Percentiles rank a stretch among this genome's conserved stretches.
These are phyloP conservation scores for Zea mays DNA, from an alignment of 176 grass and related monocot species.

Conservation along the genomic window DNA sequence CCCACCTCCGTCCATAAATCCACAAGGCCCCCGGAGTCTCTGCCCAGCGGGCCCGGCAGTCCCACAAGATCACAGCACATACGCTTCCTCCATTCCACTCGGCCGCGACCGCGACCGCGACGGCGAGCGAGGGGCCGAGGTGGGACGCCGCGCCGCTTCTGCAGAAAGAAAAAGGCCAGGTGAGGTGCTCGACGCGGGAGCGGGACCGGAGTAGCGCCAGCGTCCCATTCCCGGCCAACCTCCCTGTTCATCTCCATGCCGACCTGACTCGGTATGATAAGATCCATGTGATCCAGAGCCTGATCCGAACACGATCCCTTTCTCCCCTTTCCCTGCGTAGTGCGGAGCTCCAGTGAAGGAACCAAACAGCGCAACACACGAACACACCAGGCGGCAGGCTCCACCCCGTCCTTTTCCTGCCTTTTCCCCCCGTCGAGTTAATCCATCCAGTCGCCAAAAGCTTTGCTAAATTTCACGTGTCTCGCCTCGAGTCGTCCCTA, in stretches of 20 bases:
- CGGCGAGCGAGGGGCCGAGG: not conserved
- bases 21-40: not conserved
- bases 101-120: not conserved
- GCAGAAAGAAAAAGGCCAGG: not conserved
- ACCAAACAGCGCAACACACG: not conserved
- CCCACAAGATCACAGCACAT: not conserved
- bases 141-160: not conserved
- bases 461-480: conserved; percentile 44
- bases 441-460: not conserved
- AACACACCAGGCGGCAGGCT: not conserved
- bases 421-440: not conserved
- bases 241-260: conserved; percentile 16
- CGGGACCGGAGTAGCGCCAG: not conserved
- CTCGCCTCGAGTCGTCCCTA: not conserved
- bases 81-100: not conserved
- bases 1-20: not conserved
- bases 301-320: not conserved
- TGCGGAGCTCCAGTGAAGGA: conserved; percentile 32
- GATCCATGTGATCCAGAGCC: conserved; percentile 12
- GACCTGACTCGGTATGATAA: not conserved
- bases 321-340: not conserved
- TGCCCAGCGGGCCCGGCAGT: not conserved
- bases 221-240: conserved; percentile 10
- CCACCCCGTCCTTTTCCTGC: not conserved
- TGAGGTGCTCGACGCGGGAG: not conserved